These are phyloP conservation scores for Hylodesmum podocarpum DNA, from an alignment of 306 rosid genomes.

Conservation along the genomic window DNA sequence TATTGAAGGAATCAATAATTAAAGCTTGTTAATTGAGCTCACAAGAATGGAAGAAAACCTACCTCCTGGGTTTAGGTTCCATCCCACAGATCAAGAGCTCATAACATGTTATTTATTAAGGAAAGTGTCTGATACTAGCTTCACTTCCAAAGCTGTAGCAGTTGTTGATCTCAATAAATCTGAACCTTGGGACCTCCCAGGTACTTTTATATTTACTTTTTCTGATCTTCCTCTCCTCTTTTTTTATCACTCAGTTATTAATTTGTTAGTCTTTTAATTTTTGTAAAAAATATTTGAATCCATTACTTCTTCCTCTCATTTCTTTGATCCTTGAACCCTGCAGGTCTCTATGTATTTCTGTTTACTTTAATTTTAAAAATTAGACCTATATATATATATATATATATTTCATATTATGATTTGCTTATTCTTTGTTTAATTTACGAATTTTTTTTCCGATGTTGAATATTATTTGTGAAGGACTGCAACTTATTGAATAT, in stretches of 20 bases:
- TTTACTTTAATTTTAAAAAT: neutral
- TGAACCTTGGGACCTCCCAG: conserved; percentile 97
- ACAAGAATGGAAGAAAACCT: conserved; percentile 58
- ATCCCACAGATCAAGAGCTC: conserved; percentile 86
- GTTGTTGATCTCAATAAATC: conserved; percentile 81
- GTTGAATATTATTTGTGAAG: neutral
- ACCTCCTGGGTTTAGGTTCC: conserved; percentile 87
- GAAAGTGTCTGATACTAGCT: conserved; percentile 60
- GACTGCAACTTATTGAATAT: neutral
- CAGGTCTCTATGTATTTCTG: neutral
- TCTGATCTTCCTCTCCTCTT: neutral
- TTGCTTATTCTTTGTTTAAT: neutral
- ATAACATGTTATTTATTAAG: conserved; percentile 54
- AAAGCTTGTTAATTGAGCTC: neutral
- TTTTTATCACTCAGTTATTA: no score
- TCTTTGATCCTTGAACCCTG: no score
- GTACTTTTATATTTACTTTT: neutral
- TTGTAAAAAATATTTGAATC: no score
- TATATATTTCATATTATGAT: neutral
- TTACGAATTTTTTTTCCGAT: no score
- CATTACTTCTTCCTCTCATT: no score
- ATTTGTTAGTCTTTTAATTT: no score
- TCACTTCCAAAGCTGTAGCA: conserved; percentile 61
- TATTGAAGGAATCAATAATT: neutral
- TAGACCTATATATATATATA: neutral